Conservation (phyloP, 169 alveolate genomes). For the Eimeria maxima region DNA sequence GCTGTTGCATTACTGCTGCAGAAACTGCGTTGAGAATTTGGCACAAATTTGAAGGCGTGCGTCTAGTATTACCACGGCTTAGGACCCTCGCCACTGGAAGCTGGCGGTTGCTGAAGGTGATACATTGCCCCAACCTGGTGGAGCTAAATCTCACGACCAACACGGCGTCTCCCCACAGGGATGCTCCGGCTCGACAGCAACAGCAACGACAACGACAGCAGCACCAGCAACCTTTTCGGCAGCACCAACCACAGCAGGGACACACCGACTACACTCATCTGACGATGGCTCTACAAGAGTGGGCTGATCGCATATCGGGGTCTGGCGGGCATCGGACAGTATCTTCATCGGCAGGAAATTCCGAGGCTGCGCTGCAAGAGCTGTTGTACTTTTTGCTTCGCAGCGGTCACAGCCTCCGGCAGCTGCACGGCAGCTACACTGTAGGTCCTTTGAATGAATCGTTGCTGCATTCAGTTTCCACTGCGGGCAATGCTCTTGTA, state of each 20-base stretch:
- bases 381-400: slow-evolving; percentile 52
- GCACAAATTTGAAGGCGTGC: slow-evolving; percentile 28
- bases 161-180: slow-evolving; percentile 26
- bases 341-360: not conserved
- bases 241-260: not conserved
- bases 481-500: slow-evolving; percentile 52
- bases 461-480: slow-evolving; percentile 28
- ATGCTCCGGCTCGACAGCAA: not conserved
- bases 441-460: slow-evolving; percentile 58
- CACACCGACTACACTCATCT: slow-evolving; percentile 27
- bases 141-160: slow-evolving; percentile 66
- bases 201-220: slow-evolving; percentile 61
- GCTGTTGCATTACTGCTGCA: slow-evolving; percentile 51
- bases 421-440: slow-evolving; percentile 48
- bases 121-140: slow-evolving; percentile 69
- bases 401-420: slow-evolving; percentile 60
- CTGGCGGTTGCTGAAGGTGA: slow-evolving; percentile 69
- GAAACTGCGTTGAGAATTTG: slow-evolving; percentile 47
- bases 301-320: slow-evolving; percentile 50
- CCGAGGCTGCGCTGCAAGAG: slow-evolving; percentile 66
- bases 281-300: slow-evolving; percentile 26
- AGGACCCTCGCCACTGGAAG: slow-evolving; percentile 52
- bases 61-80: slow-evolving; percentile 45
- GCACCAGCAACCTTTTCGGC: slow-evolving; percentile 24
- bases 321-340: slow-evolving; percentile 32